Evolutionary conservation across 345 rosid genomes (phyloP).

Genomic region (Salix brachista): DNA sequence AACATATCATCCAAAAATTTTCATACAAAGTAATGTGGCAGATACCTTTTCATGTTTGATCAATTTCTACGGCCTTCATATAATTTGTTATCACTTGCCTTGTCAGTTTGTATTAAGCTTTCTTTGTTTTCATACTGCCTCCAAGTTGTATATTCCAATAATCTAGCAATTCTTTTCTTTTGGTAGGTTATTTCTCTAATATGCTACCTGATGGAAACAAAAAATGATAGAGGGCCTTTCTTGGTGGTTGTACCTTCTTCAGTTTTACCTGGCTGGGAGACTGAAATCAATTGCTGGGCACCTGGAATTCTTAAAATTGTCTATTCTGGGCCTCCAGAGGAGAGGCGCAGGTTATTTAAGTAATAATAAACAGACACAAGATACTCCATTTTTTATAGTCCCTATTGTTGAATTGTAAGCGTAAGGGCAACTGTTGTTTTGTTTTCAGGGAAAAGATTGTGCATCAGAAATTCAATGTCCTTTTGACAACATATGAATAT

Average conservation of each 20-base stretch:
- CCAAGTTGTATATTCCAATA: background rate
- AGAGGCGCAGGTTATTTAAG: constrained; percentile 85
- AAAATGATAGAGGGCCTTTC: constrained; percentile 90
- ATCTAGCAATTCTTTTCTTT: constrained; percentile 10
- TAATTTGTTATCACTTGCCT: background rate
- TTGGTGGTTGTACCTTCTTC: constrained; percentile 90
- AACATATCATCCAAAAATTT: background rate
- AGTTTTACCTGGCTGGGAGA: constrained; percentile 88
- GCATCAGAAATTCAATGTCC: constrained; percentile 84
- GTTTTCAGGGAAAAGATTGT: constrained; percentile 80
- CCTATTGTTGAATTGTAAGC: constrained; percentile 1
- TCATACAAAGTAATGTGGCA: background rate
- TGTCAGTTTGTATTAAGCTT: background rate
- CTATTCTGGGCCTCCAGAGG: constrained; percentile 87
- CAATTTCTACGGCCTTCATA: background rate
- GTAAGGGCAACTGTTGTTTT: constrained; percentile 20
- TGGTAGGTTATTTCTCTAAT: constrained; percentile 70
- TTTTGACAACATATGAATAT: constrained; percentile 87
- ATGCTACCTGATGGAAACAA: constrained; percentile 83
- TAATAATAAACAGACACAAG: constrained; percentile 30
- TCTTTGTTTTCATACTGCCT: background rate
- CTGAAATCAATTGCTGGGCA: constrained; percentile 85
- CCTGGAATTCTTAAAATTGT: constrained; percentile 67
- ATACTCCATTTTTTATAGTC: background rate
- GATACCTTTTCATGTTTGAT: background rate